Evolutionary conservation across 805 yeast species (phyloP).

Genomic region (Clavispora asparagi): DNA sequence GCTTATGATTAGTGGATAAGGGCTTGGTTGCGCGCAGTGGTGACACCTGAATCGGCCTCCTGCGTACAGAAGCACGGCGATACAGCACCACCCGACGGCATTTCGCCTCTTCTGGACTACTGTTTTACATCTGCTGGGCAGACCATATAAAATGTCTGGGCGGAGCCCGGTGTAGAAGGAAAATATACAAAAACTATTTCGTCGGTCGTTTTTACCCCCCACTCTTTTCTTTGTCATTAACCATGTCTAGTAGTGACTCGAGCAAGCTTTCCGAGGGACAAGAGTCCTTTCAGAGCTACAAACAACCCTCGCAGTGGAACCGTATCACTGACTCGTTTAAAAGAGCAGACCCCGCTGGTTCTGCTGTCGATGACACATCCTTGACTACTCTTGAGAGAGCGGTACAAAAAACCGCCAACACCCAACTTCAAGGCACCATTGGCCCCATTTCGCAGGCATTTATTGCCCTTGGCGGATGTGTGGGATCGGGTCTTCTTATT

Average conservation of each 20-base stretch:
- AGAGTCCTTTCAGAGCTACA: not conserved
- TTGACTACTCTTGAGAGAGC: constrained; percentile 12
- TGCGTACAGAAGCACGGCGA: not conserved
- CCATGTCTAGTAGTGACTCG: not conserved
- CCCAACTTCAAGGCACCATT: constrained; percentile 10
- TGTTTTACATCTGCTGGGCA: not conserved
- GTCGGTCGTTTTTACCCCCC: not conserved
- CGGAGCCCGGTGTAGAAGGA: not conserved
- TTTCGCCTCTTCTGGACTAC: not conserved
- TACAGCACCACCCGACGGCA: not conserved
- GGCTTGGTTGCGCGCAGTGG: not conserved
- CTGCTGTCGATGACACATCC: constrained; percentile 2
- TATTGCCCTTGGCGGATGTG: constrained; percentile 40
- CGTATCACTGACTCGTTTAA: constrained; percentile 11
- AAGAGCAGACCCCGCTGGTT: constrained; percentile 4
- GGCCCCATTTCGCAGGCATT: constrained; percentile 17
- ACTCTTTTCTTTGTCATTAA: not conserved
- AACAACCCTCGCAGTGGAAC: constrained; percentile 3
- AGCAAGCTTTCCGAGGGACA: not conserved
- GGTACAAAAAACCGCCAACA: constrained; percentile 8
- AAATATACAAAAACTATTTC: no score
- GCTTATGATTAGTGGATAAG: no score
- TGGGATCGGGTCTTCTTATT: constrained; percentile 38
- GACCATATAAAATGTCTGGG: not conserved
- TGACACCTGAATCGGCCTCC: not conserved